Base-by-base conservation (phyloP, 805 yeast species). In the Cyberlindnera petersonii region DNA sequence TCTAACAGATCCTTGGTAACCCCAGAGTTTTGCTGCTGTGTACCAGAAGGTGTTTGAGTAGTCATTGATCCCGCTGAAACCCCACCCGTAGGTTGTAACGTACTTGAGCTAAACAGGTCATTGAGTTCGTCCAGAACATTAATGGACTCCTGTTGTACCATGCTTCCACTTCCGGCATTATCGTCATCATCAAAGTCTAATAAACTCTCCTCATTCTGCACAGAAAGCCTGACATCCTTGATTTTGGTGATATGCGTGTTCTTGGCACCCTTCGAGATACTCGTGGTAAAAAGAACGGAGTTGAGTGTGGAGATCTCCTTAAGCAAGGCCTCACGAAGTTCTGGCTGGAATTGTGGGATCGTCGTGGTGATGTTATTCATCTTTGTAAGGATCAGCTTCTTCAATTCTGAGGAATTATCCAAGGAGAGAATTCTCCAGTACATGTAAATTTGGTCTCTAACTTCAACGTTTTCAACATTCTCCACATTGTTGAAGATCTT, bases 231-330 rank as follows among this genome's bases (percentile, higher is more conserved):
- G 59, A 86, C 75, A 58, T 89, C 97, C 49, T 84, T 87, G 33
- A 89, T 68, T 39, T 79, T 80, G 42, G 75, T 75, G 29, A 70
- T 68, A 37, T 69, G 69, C 8, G 63, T 53, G 8, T 54, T 49
- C 30, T 56, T 60, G n/a, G 54, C 50, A 10, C 49, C 50, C 44
- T 68, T 66, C 18, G 64, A 57, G 48, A 39, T 68, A 5, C 85
- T 77, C 10, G 97, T 95, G 56, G 82, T 83, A 61, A 84, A 94
- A 56, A 86, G 86, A 3, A 93, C 93, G 0, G 97, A 86, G 26
- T 96, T 81, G 45, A 93, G 71, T 8, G 93, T 82, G 3, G 94
- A 80, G 40, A 91, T 64, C 56, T 91, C 95, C n/a, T 66, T 58
- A 22, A 91, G 56, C 35, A 93, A 69, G 46, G 77, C 81, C 29